Evolutionary conservation across 2,329 filamentous ascomycete species (phyloP), one percentile per base, ranked within the genome.

Genomic region (Pyrenochaeta sp.): DNA sequence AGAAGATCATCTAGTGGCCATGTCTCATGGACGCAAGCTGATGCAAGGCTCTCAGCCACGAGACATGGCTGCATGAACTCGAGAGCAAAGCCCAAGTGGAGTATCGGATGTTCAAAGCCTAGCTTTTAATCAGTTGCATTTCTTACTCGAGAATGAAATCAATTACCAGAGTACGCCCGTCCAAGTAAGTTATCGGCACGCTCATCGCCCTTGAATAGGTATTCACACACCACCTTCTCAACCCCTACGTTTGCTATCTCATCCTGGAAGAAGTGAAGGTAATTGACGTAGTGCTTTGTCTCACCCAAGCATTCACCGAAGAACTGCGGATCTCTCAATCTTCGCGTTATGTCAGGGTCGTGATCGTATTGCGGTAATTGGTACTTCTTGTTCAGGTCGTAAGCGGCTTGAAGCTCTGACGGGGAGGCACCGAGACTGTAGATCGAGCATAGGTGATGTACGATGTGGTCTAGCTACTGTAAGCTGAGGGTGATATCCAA

Each of bases 1-100:
- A 93, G 79, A 64, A 88, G 86, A 0, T 74, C 66, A 1, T 78
- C 78, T 0, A 89, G 78, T 1, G 58, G 57, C 72, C 83, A 82
- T 50, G 83, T 77, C 7, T 82, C 77, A 71, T 94, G 91, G 2
- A 91, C 85, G 6, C 88, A 86, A 2, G 89, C 82, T 78, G 93
- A 87, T 0, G 92, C 91, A n/a, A 96, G 85, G 2, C 81, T 91
- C 79, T 93, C 86, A 8, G 91, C 91, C 32, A 95, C 82, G 54
- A 95, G 86, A 45, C 89, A 90, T 2, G 91, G 91, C 72, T 95
- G 91, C 9, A 84, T 75, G 80, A 91, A 95, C 73, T 96, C 91
- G 32, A 96, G 72, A 4, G 89, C 92, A 72, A 91, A 96, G 56
- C 91, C 90, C 22, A 96, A 83, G 71, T 96, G 91, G 61, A 96